Base-by-base conservation (phyloP, 2,329 filamentous ascomycete genomes). In the Clarireedia hainanense region DNA sequence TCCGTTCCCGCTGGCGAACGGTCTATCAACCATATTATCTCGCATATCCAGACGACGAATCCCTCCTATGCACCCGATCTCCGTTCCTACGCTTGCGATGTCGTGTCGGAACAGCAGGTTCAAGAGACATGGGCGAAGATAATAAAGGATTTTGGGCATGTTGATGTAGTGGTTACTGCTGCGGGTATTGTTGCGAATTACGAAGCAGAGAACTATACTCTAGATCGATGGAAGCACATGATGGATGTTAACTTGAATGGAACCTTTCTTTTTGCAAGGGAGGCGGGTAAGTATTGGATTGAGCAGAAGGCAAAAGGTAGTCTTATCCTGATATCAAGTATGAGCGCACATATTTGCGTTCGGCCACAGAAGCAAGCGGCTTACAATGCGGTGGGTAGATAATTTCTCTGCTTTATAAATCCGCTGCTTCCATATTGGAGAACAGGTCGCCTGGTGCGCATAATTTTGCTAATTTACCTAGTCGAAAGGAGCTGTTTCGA, bases 401-500 rank as follows among this genome's bases (percentile, higher is more conserved):
- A 1, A 45, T 20, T 45, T 20, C 20, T 20, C 10, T 20, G n/a
- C 9, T 23, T 17, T 23, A 4, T 7, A 12, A 20, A 12, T 45
- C 20, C 20, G 42, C 23, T n/a, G 39, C 17, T 40, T 4, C 15
- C 14, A 23, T 6, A n/a, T 30, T 30, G 6, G 27, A 10, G 24
- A 47, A 27, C 2, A 2, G 7, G 39, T 20, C 14, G 15, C 27
- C 27, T 10, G 27, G 7, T 10, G 27, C 27, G 27, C 27, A 30
- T 30, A 48, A n/a, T 17, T n/a, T 30, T 14, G 37, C 46, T 63
- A 47, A 61, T 43, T 10, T 15, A 3, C 7, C 27, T 39, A 65
- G 23, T 80, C 76, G 37, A 85, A 85, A 68, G 80, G 80, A 9
- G 82, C 77, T 15, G 80, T 84, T 0, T 75, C 82, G 51, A 80